Conservation (phyloP, 352 stramenopile genomes). For the Discostella stelligera region DNA sequence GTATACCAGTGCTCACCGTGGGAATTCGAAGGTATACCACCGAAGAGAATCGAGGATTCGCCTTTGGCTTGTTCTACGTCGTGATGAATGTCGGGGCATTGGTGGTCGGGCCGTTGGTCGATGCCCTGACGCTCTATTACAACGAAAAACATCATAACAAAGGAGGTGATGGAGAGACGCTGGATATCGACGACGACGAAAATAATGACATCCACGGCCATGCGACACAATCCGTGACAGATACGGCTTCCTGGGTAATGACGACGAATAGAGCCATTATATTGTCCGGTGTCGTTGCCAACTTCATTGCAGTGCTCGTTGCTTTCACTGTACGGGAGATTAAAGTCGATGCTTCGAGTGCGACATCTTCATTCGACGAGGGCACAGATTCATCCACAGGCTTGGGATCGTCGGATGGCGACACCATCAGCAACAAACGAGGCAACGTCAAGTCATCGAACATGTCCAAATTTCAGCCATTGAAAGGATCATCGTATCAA, state of each 20-base stretch:
- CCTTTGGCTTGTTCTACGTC: constrained; percentile 82
- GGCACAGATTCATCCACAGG: not conserved
- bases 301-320: constrained; percentile 58
- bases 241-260: constrained; percentile 30
- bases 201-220: constrained; percentile 17
- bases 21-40: constrained; percentile 68
- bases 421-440: not conserved
- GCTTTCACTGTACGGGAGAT: constrained; percentile 65
- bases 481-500: constrained; percentile 46
- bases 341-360: constrained; percentile 50
- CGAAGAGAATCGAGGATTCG: constrained; percentile 70
- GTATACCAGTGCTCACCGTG: constrained; percentile 77
- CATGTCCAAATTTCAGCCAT: constrained; percentile 52
- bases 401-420: not conserved
- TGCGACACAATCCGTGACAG: not conserved
- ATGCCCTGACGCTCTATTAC: constrained; percentile 70
- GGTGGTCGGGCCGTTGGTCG: constrained; percentile 66
- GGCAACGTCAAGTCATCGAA: not conserved
- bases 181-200: constrained; percentile 10
- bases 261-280: constrained; percentile 69
- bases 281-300: constrained; percentile 57
- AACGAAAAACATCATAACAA: constrained; percentile 22
- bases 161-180: not conserved
- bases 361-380: not conserved
- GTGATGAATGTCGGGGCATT: constrained; percentile 81